Conservation (phyloP, 306 rosid species). For the Acacia melanoxylon region DNA sequence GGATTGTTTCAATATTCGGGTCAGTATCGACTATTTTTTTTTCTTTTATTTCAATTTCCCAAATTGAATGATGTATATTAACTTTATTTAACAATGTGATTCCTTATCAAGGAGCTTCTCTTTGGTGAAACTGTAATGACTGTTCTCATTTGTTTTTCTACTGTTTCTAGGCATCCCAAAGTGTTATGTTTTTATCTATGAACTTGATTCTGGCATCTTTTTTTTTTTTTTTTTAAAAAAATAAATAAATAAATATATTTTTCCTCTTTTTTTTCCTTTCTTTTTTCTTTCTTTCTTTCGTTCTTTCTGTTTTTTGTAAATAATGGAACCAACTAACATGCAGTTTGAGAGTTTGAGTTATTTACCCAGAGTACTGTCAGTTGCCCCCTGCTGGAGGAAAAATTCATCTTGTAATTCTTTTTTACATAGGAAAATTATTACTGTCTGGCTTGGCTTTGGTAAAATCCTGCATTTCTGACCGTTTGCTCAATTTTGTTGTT, state of each 20-base stretch:
- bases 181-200: not conserved
- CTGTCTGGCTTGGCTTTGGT: not conserved
- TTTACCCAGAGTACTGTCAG: not conserved
- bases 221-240: too few relatives aligned
- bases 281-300: not conserved
- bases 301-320: too few relatives aligned
- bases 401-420: not conserved
- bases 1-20: conserved; percentile 95
- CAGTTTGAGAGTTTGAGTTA: not conserved
- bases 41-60: too few relatives aligned
- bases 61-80: not conserved
- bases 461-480: conserved; percentile 12
- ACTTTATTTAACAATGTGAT: not conserved
- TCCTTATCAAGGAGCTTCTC: not conserved
- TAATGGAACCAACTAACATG: not conserved
- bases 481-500: not conserved
- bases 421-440: not conserved
- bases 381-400: not conserved
- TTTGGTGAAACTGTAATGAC: not conserved
- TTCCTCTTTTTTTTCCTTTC: too few relatives aligned
- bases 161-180: not conserved
- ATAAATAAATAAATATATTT: too few relatives aligned
- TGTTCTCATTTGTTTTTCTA: not conserved
- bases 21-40: conserved; percentile 17
- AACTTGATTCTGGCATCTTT: not conserved